Evolutionary conservation across 2,329 filamentous ascomycete genomes (phyloP).

Genomic region (Colletotrichum sp.): DNA sequence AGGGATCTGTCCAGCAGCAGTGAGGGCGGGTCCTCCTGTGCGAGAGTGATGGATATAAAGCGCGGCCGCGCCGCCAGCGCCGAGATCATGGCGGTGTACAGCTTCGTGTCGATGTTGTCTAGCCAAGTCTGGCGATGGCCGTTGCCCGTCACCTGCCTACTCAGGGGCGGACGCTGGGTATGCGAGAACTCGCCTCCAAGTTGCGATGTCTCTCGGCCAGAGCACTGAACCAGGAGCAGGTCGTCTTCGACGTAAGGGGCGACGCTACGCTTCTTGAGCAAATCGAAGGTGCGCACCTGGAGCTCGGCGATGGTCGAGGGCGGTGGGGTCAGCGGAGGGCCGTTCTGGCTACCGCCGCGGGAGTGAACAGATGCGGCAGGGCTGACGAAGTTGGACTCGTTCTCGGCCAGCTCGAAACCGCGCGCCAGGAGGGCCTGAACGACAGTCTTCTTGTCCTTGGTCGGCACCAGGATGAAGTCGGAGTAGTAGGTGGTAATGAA

Average conservation of each 20-base stretch:
- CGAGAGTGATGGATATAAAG: conserved; percentile 77
- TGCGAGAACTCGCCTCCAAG: conserved; percentile 42
- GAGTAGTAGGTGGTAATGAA: conserved; percentile 99
- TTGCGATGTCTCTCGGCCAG: conserved; percentile 61
- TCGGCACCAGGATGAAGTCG: conserved; percentile 92
- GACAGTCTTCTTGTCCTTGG: conserved; percentile 75
- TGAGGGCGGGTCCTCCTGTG: conserved; percentile 75
- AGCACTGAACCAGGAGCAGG: conserved; percentile 82
- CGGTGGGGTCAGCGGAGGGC: conserved; percentile 72
- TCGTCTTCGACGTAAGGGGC: conserved; percentile 71
- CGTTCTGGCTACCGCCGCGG: conserved; percentile 37
- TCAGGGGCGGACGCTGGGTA: conserved; percentile 29
- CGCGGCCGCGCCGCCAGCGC: conserved; percentile 65
- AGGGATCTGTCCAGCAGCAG: conserved; percentile 74
- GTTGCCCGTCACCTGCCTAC: conserved; percentile 41
- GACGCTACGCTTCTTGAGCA: conserved; percentile 80
- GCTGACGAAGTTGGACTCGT: conserved; percentile 70
- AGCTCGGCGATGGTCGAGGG: conserved; percentile 81
- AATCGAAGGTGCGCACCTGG: conserved; percentile 80
- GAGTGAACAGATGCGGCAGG: conserved; percentile 44
- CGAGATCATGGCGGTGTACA: conserved; percentile 68
- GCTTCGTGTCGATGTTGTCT: conserved; percentile 64
- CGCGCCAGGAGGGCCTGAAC: conserved; percentile 76
- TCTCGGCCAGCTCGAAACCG: conserved; percentile 84
- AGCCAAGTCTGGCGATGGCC: conserved; percentile 52